Evolutionary conservation across 345 rosid species (phyloP), one percentile per base, ranked within the genome.

Genomic region (Laguncularia racemosa): DNA sequence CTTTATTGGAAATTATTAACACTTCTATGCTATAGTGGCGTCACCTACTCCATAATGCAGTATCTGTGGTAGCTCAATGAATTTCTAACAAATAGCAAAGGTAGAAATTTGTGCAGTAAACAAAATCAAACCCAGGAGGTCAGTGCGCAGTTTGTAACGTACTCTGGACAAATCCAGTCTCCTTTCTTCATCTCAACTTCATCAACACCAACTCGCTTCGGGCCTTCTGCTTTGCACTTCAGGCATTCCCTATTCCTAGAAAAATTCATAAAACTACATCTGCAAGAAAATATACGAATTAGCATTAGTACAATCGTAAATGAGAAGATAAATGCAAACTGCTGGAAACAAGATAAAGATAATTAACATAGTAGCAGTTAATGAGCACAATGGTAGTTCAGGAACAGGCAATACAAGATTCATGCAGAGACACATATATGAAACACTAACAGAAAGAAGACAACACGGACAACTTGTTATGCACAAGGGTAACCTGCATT

Each of bases 161-260:
- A 89, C 95, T 76, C 68, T 13, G 76, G 38, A 71, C 95, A 88
- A 62, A 71, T 74, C 96, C 96, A 88, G 76, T 88, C 96, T 61
- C 90, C 93, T 59, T 73, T 76, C 81, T 83, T 88, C 93, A 76
- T 85, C 72, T 78, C 79, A 12, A 68, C 66, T 18, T 76, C 74
- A 67, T 56, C 53, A 16, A 57, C 61, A 15, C 63, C 70, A 38
- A 60, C 58, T 68, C 55, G 64, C 66, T 67, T 62, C 50, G 96
- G 93, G 45, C 93, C 93, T 60, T 73, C 72, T 46, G 80, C 72
- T 67, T 64, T 75, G 78, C 96, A 88, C 67, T 83, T 78, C 18
- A 78, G 60, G 73, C 96, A 88, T 66, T 65, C 65, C 16, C 16
- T 48, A 56, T 88, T 88, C 76, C 81, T 81, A 44, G 82, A 63